Base-by-base conservation (phyloP, 148 eudicot species). In the Vaccinium vitisidaea region DNA sequence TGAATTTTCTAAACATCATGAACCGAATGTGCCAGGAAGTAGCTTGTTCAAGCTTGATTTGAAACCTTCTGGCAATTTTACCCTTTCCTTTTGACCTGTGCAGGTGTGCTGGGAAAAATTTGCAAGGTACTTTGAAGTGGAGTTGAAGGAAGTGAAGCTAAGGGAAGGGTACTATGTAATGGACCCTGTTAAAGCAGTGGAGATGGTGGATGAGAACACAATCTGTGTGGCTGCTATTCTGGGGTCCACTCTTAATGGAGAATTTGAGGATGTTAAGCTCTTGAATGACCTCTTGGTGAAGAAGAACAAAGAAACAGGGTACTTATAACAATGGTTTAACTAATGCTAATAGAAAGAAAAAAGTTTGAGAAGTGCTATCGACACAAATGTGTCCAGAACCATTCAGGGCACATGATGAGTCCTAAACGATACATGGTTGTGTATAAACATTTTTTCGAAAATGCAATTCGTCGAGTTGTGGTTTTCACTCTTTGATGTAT, bases 201-300 rank as follows among this genome's bases (percentile, higher is more conserved):
- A 80, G 27, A 25, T 80, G 32, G 82, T 80, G 15, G 82, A 80
- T 59, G 82, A 80, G 43, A 80, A 80, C 52, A 80, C 82, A 49
- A 80, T 80, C 32, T 80, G 82, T 59, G 82, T 80, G 39, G 82
- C 82, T 56, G 82, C 70, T 18, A 80, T 80, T 1, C 39, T 80
- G 53, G 82, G 82, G 7, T 80, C 82, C 39, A 80, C 82, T 15
- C 82, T 80, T 25, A 80, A 80, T 59, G 82, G 82, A 12, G 82
- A 80, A 59, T 80, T 80, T 4, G 82, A 80, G 59, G 82, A 80
- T 59, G 71, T 80, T 69, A 80, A 80, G 82, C 82, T 56, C 71
- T 59, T 80, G 70, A 80, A 80, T 19, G 70, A 80, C 59, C 82
- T 80, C 59, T 39, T 80, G 71, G 27, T 80, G 16, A 14, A 80